A percentile compares a stretch with the other conserved stretches of the same genome.
phyloP scores from a whole-genome alignment of 2,329 filamentous ascomycete genomes.

The Aspergillus luchuensis region DNA sequence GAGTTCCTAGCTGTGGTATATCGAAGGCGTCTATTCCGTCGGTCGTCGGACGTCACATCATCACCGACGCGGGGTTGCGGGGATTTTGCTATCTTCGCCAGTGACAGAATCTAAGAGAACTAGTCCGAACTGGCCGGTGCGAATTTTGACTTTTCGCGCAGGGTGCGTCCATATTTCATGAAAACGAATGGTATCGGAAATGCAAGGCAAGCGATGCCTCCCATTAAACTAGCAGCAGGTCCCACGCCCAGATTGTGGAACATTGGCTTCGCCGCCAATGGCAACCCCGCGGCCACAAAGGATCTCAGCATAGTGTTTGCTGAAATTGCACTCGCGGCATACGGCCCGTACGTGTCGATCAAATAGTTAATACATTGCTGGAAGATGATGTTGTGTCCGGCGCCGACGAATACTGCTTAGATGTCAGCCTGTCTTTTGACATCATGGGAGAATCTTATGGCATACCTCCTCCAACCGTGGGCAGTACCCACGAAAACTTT shows the following conservation, averaged over 20 bases:
- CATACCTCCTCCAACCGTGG: conserved; percentile 12
- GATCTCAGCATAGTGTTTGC: conserved; percentile 50
- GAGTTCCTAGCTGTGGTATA: too few relatives aligned
- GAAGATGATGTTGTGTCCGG: conserved; percentile 51
- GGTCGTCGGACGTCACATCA: background rate
- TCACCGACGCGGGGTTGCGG: background rate
- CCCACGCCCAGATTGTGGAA: conserved; percentile 46
- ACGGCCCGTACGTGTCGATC: conserved; percentile 43
- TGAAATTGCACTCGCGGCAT: conserved; percentile 47
- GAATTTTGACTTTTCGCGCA: background rate
- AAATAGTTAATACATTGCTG: conserved; percentile 53
- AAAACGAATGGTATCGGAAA: background rate
- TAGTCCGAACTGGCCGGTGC: background rate
- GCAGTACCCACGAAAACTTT: conserved; percentile 18
- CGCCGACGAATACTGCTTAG: conserved; percentile 43
- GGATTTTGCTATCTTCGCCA: background rate
- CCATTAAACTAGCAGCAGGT: conserved; percentile 28
- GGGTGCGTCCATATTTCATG: background rate
- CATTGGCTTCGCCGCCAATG: conserved; percentile 45
- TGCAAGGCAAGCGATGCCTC: background rate
- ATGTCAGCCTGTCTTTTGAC: background rate
- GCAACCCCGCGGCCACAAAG: conserved; percentile 43
- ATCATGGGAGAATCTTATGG: background rate
- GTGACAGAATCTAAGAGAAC: background rate
- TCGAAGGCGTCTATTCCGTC: background rate